Base-by-base conservation (phyloP, 2,329 filamentous ascomycete genomes). In the Nemania sp. region DNA sequence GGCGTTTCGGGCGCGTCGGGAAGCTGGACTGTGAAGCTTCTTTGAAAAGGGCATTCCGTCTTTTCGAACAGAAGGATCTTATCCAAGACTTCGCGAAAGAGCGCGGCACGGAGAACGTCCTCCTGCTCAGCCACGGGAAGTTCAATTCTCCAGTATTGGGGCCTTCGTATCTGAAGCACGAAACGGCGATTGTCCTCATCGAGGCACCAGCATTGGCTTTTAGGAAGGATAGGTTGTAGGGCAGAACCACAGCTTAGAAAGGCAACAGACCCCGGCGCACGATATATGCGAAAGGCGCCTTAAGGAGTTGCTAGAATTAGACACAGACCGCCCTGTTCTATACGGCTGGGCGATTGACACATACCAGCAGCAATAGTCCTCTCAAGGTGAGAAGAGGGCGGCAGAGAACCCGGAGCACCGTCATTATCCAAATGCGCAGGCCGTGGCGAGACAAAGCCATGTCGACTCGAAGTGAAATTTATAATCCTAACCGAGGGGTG, bases 151-250 rank as follows among this genome's bases (percentile, higher is more conserved):
- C 94, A 96, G 70, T 94, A 97, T 37, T 88, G 87, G 24, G 92
- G 87, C 39, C 87, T 83, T 19, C 91, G 81, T 60, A 95, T 90
- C 61, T 92, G 88, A 54, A 97, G 75, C n/a, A 96, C 88, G 63
- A 96, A 96, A 63, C 86, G 82, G 70, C 78, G 91, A 34, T 88
- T 88, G 51, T 86, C 81, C 52, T 90, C 88, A 69, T 95, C 90
- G 26, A 97, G 88, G 69, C 89, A 95, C 92, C 92, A 97, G 68
- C 89, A 95, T 72, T 96, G 91, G 54, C 91, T 95, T 70, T 90
- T 90, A 20, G 90, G 90, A 47, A 97, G 75, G 58, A 97, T 94
- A 9, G 92, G 89, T 65, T 94, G 90, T 15, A 96, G 80, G 14
- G 92, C 86, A 50, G 84, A 85, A 55, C 90, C 90, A 60, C 91